phyloP scores from a whole-genome alignment of 169 alveolate genomes.

The Plasmodium fragile region DNA sequence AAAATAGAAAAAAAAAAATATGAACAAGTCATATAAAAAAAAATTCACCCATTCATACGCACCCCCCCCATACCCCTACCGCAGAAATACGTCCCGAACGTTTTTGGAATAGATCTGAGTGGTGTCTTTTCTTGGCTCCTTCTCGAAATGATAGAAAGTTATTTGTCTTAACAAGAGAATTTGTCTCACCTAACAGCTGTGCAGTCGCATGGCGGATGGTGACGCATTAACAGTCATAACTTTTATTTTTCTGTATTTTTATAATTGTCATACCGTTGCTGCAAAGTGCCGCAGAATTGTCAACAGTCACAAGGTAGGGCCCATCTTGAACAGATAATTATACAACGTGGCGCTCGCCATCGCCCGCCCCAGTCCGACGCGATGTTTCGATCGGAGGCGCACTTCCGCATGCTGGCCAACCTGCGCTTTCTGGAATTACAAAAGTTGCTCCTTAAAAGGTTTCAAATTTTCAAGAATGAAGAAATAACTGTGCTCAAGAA shows the following conservation, averaged over 20 bases:
- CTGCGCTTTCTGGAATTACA: slow-evolving; percentile 51
- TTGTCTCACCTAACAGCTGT: not conserved
- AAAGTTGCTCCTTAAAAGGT: slow-evolving; percentile 35
- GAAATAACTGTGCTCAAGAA: slow-evolving; percentile 70
- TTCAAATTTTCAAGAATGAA: slow-evolving; percentile 68
- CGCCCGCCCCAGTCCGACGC: not conserved
- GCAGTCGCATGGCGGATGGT: not conserved
- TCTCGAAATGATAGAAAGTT: slow-evolving; percentile 77
- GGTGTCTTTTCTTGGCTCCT: slow-evolving; percentile 81
- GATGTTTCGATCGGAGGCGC: slow-evolving; percentile 70
- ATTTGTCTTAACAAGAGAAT: slow-evolving; percentile 3
- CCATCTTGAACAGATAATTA: not conserved
- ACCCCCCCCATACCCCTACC: not conserved
- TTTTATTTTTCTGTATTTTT: not conserved
- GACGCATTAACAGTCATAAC: not conserved
- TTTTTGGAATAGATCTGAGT: slow-evolving; percentile 82
- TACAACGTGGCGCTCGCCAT: not conserved
- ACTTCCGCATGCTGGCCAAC: slow-evolving; percentile 57
- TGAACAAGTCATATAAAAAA: slow-evolving; percentile 2
- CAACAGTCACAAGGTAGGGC: not conserved
- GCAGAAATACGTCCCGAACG: slow-evolving; percentile 77
- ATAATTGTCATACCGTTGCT: not conserved
- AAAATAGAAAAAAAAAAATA: not conserved
- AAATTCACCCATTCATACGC: not conserved
- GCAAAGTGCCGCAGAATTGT: not conserved